These are phyloP conservation scores for Sporothrix sp. DNA, from an alignment of 2,329 filamentous ascomycete species.

Conservation along the genomic window DNA sequence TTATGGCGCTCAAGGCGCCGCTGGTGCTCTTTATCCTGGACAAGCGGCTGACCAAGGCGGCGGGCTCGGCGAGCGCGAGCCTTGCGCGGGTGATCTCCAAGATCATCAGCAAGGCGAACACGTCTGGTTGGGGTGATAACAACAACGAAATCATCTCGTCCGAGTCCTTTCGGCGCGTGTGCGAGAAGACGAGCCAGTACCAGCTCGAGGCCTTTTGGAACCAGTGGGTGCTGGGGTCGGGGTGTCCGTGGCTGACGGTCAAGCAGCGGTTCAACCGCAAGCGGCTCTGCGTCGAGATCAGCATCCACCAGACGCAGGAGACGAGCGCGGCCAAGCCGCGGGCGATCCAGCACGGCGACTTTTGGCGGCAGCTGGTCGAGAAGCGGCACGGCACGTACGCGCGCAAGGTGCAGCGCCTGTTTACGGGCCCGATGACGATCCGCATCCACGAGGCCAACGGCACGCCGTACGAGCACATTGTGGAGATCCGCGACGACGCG, in stretches of 20 bases:
- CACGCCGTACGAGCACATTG: slow-evolving; percentile 94
- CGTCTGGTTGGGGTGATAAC: slow-evolving; percentile 29
- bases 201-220: slow-evolving; percentile 77
- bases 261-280: slow-evolving; percentile 96
- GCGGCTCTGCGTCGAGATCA: slow-evolving; percentile 86
- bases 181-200: slow-evolving; percentile 80
- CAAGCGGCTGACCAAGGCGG: slow-evolving; percentile 79
- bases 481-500: slow-evolving; percentile 81
- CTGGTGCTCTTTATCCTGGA: slow-evolving; percentile 91
- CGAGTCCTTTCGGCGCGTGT: slow-evolving; percentile 68
- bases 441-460: slow-evolving; percentile 96
- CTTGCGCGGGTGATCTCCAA: slow-evolving; percentile 76
- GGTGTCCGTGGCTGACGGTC: slow-evolving; percentile 80
- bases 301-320: slow-evolving; percentile 65
- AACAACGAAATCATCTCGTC: slow-evolving; percentile 65
- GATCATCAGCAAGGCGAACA: slow-evolving; percentile 73
- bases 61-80: slow-evolving; percentile 60
- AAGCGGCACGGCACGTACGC: slow-evolving; percentile 58
- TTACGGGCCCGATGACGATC: slow-evolving; percentile 95
- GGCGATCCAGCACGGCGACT: slow-evolving; percentile 59
- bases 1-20: slow-evolving; percentile 82
- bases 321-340: slow-evolving; percentile 44
- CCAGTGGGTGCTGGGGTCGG: slow-evolving; percentile 83
- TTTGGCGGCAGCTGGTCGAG: slow-evolving; percentile 79
- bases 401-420: slow-evolving; percentile 48